Conservation (phyloP, 208 protist genomes). For the Acanthamoeba healyi region DNA sequence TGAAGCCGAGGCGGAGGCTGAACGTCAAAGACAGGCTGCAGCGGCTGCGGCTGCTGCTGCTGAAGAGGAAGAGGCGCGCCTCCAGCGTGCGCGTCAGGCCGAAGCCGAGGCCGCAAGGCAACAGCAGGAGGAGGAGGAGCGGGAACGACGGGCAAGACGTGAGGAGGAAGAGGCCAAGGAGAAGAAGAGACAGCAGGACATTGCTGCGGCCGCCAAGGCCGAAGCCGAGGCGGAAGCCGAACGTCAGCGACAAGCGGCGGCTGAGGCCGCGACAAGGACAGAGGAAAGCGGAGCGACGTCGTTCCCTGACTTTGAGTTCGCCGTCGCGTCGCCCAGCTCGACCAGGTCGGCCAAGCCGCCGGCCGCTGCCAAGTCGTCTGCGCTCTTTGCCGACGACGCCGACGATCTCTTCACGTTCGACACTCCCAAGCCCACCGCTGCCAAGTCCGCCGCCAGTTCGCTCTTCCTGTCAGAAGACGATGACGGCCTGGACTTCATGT, state of each 20-base stretch:
- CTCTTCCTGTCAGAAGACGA: neutral
- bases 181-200: neutral
- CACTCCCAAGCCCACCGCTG: neutral
- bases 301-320: neutral
- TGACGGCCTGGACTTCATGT: neutral
- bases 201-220: neutral
- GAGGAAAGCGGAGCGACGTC: neutral
- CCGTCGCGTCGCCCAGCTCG: neutral
- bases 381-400: neutral
- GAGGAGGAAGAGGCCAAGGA: neutral
- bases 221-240: neutral
- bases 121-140: neutral
- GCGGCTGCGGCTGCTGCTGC: no score
- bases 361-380: no score
- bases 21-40: neutral
- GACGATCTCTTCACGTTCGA: neutral
- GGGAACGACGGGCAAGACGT: neutral
- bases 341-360: neutral
- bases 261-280: neutral
- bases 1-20: neutral
- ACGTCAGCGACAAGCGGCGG: neutral
- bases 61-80: neutral
- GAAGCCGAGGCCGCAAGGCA: neutral
- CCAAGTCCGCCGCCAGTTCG: no score
- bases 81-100: neutral